Evolutionary conservation across 352 stramenopile genomes (phyloP), one percentile per base, ranked within the genome.

Genomic region (Globisporangium barbulae): DNA sequence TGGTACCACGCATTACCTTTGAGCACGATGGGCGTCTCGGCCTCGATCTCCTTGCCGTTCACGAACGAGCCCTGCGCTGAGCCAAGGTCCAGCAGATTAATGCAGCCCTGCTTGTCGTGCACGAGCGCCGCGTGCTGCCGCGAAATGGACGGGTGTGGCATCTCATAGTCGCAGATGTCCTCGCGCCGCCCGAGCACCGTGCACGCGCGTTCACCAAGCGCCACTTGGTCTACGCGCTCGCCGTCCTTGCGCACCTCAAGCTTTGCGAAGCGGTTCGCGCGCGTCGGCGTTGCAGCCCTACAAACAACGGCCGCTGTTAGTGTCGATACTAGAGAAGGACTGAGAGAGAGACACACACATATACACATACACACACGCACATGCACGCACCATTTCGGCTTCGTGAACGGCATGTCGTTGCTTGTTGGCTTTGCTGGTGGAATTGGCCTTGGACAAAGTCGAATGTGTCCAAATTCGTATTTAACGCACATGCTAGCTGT

Each of bases 11-110:
- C 49, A 63, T 7, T 55, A 84, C 76, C 65, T 49, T 69, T 68
- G 17, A 94, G 71, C 33, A 49, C 47, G 17, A 55, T 59, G 0
- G 81, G 79, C 55, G 79, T 65, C 48, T 90, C 73, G 0, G 74
- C 69, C 21, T 78, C 59, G 30, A 96, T 80, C 62, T 89, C 79
- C 42, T 79, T 53, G 47, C 67, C 83, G 62, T 96, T 93, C 42
- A 96, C 61, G 35, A 91, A 93, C 42, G 88, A 92, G 47, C 88
- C 90, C 63, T 97, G 89, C n/a, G 79, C 83, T 3, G 87, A 96
- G 6, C 74, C 76, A 21, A 96, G 73, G 67, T 96, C 90, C 63
- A 94, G 67, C 13, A 94, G 63, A 22, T 68, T 78, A 0, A 97
- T 42, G 1, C 68, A 59, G 3, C 74, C 78, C 6, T 85, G 56